phyloP scores from a whole-genome alignment of 1,284 basidiomycete genomes.

The Melampsora medusae region DNA sequence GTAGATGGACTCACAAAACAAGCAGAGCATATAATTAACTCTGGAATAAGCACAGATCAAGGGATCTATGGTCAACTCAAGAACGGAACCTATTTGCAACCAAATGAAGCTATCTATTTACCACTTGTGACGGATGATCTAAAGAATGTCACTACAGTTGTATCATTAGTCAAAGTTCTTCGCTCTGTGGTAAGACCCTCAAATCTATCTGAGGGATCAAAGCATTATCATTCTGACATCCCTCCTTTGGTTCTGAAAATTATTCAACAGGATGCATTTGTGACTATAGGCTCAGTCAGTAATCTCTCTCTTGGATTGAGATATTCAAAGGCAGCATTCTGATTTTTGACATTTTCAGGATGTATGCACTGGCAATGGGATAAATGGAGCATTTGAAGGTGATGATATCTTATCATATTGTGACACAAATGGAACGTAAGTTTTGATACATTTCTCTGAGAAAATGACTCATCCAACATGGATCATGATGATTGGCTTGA shows the following conservation, averaged over 20 bases:
- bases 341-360: slow-evolving; percentile 19
- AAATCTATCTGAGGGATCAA: not conserved
- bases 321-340: not conserved
- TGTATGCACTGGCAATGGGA: slow-evolving; percentile 35
- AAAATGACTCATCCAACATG: no score
- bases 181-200: slow-evolving; percentile 18
- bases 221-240: not conserved
- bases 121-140: slow-evolving; percentile 40
- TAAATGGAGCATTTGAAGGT: slow-evolving; percentile 31
- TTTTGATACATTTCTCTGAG: not conserved
- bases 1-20: slow-evolving; percentile 22
- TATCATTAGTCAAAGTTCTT: slow-evolving; percentile 35
- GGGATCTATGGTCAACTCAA: slow-evolving; percentile 42
- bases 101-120: slow-evolving; percentile 24
- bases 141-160: slow-evolving; percentile 39
- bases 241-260: not conserved
- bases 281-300: slow-evolving; percentile 39
- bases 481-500: not conserved
- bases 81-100: slow-evolving; percentile 40
- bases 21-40: slow-evolving; percentile 5
- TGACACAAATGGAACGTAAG: slow-evolving; percentile 44
- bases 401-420: slow-evolving; percentile 41
- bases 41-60: slow-evolving; percentile 43
- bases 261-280: slow-evolving; percentile 35
- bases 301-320: not conserved